Percentiles rank a stretch among this genome's conserved stretches.
Evolutionary conservation across 495 filamentous ascomycete genomes (phyloP).

Genomic region (Lophiostoma macrostomum): DNA sequence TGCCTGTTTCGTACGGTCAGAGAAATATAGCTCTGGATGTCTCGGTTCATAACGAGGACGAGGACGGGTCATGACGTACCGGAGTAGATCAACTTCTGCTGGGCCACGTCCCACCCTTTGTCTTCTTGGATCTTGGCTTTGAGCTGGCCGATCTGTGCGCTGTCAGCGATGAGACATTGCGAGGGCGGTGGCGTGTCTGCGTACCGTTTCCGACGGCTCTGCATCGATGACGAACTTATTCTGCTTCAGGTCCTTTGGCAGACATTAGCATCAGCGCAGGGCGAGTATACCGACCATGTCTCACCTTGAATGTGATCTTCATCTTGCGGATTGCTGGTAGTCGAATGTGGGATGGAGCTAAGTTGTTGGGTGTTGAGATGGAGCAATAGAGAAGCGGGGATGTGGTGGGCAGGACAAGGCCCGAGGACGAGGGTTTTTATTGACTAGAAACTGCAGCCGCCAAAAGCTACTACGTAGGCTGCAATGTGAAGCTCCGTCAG

Average conservation of each 20-base stretch:
- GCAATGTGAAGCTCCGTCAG: slow-evolving; percentile 2
- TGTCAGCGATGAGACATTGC: slow-evolving; percentile 4
- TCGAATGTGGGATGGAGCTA: background rate
- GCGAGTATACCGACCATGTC: slow-evolving; percentile 9
- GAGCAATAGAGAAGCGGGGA: slow-evolving; percentile 12
- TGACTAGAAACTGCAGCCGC: background rate
- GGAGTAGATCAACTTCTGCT: slow-evolving; percentile 95
- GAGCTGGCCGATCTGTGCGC: slow-evolving; percentile 69
- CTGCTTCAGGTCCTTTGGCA: slow-evolving; percentile 79
- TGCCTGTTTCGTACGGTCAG: slow-evolving; percentile 58
- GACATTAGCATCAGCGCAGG: background rate
- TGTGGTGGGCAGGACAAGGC: too few relatives aligned
- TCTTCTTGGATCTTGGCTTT: slow-evolving; percentile 86
- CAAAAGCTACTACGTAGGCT: background rate
- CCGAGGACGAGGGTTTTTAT: background rate
- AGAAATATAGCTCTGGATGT: slow-evolving; percentile 5
- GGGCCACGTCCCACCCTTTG: slow-evolving; percentile 85
- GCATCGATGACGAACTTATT: slow-evolving; percentile 95
- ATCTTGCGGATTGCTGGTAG: slow-evolving; percentile 48
- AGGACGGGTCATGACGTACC: slow-evolving; percentile 58
- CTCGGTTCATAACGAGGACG: background rate
- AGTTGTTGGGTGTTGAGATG: slow-evolving; percentile 2
- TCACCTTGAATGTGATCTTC: slow-evolving; percentile 83
- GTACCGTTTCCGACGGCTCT: slow-evolving; percentile 87
- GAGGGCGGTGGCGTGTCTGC: slow-evolving; percentile 37